phyloP scores from a whole-genome alignment of 495 filamentous ascomycete genomes.

The Chaetomium tenue region DNA sequence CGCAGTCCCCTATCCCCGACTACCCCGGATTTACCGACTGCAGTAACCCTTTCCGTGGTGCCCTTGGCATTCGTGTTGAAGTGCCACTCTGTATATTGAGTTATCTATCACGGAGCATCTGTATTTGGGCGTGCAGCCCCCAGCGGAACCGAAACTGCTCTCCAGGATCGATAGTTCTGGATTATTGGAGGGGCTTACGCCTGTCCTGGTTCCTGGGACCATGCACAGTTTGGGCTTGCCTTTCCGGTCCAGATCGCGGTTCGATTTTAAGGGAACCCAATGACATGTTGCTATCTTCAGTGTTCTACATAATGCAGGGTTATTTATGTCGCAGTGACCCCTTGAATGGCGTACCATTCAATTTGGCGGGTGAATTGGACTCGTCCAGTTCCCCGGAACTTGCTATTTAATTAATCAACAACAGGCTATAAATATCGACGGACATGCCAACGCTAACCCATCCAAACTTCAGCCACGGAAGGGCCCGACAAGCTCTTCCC shows the following conservation, averaged over 20 bases:
- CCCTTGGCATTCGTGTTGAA: slow-evolving; percentile 13
- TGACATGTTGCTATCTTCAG: neutral
- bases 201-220: slow-evolving; percentile 12
- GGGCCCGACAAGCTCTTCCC: neutral
- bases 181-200: neutral
- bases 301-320: slow-evolving; percentile 4
- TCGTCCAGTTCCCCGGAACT: slow-evolving; percentile 18
- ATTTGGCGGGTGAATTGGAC: slow-evolving; percentile 23
- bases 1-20: neutral
- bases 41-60: neutral
- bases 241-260: neutral
- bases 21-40: neutral
- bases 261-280: neutral
- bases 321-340: slow-evolving; percentile 21
- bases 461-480: neutral
- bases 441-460: slow-evolving; percentile 1
- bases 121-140: slow-evolving; percentile 10
- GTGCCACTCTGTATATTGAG: slow-evolving; percentile 25
- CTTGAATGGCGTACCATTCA: slow-evolving; percentile 22
- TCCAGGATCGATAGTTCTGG: neutral
- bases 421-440: slow-evolving; percentile 25
- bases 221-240: slow-evolving; percentile 3
- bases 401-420: slow-evolving; percentile 14
- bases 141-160: neutral
- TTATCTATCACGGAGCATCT: slow-evolving; percentile 33